Percentiles rank a stretch among this genome's conserved stretches.
phyloP scores from a whole-genome alignment of 1,284 basidiomycete genomes.

The Cryptococcus maquisensis region DNA sequence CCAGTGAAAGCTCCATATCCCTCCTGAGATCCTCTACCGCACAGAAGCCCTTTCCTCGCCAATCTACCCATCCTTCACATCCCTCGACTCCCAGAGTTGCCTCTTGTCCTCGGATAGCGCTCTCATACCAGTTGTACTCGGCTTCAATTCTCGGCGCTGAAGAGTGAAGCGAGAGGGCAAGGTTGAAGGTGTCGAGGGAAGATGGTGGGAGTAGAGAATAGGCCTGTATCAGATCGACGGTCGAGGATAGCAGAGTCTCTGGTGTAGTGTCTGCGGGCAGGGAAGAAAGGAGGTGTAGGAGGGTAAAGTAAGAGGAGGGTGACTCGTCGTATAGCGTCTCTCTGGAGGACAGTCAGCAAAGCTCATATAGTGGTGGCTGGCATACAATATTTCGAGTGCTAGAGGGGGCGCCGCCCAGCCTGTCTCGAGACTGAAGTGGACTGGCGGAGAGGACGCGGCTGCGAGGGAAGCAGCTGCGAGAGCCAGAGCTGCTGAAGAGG shows the following conservation, averaged over 20 bases:
- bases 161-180: conserved; percentile 39
- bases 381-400: conserved; percentile 77
- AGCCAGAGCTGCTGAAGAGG: not conserved
- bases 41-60: conserved; percentile 74
- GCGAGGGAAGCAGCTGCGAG: conserved; percentile 1
- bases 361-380: conserved; percentile 10
- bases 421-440: conserved; percentile 71
- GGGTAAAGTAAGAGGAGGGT: conserved; percentile 63
- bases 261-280: conserved; percentile 31
- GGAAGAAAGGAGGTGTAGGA: conserved; percentile 62
- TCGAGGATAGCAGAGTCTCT: conserved; percentile 23
- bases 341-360: conserved; percentile 45
- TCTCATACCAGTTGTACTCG: conserved; percentile 37
- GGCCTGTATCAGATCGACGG: conserved; percentile 23
- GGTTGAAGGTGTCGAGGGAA: conserved; percentile 51
- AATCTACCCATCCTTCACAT: conserved; percentile 83
- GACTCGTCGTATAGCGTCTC: conserved; percentile 63
- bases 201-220: conserved; percentile 32
- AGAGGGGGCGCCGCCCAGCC: conserved; percentile 73
- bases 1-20: conserved; percentile 55
- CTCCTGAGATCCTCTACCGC: conserved; percentile 60
- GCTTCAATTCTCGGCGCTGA: conserved; percentile 43
- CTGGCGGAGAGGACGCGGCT: conserved; percentile 57
- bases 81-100: conserved; percentile 53
- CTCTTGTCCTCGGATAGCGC: conserved; percentile 52